Evolutionary conservation across 228 moss, liverwort and hornwort species (phyloP).

Genomic region (Sphagnum fallax): DNA sequence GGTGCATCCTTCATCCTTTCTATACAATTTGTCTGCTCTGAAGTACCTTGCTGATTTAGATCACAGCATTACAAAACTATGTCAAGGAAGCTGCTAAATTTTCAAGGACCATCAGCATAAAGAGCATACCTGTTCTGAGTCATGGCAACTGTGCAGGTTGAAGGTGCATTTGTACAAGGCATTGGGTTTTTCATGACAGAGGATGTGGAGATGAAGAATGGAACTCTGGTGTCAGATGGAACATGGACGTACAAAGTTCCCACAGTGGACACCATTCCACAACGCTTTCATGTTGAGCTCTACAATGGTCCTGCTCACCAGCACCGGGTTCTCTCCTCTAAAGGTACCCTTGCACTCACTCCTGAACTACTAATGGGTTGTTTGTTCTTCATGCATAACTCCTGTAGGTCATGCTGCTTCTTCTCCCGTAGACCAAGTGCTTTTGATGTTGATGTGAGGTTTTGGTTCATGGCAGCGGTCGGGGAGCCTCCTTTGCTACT

Average conservation of each 20-base stretch:
- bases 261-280: constrained; percentile 43
- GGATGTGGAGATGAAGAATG: constrained; percentile 35
- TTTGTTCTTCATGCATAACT: neutral
- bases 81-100: too few species aligned
- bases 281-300: constrained; percentile 50
- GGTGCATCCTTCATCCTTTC: constrained; percentile 14
- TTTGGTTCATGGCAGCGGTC: constrained; percentile 28
- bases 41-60: too few species aligned
- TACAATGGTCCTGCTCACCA: constrained; percentile 31
- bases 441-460: too few species aligned
- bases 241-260: constrained; percentile 77
- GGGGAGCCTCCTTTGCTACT: constrained; percentile 63
- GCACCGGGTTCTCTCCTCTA: constrained; percentile 37
- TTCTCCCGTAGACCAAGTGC: neutral
- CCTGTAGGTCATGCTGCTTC: neutral
- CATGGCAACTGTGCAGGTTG: constrained; percentile 31
- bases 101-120: too few species aligned
- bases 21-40: too few species aligned
- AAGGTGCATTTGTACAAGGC: constrained; percentile 62
- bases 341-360: constrained; percentile 23
- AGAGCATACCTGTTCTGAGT: neutral
- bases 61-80: too few species aligned
- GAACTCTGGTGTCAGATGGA: constrained; percentile 44
- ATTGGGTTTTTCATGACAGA: constrained; percentile 61
- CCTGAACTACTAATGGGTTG: too few species aligned